Evolutionary conservation across 345 rosid genomes (phyloP), one percentile per base, ranked within the genome.

Genomic region (Melastoma malabathricum): DNA sequence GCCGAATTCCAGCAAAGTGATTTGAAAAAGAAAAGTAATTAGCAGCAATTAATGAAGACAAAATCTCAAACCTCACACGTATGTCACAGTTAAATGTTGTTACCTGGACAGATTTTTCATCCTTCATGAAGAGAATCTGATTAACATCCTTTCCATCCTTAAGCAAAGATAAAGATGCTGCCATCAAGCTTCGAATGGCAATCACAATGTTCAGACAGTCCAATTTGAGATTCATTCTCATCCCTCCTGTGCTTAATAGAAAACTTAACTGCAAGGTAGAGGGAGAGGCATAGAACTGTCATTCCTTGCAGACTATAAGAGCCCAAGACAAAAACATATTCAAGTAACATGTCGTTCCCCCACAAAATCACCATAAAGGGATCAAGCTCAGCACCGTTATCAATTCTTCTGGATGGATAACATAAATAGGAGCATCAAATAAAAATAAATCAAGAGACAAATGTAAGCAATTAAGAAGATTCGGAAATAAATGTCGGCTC

Each of bases 61-160:
- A 27, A 27, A 27, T 27, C 31, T 27, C 31, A 3, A 27, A 5
- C 19, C 23, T 46, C 29, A 38, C 2, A 22, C n/a, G n/a, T n/a
- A n/a, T n/a, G n/a, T 47, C 13, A 29, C 45, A 22, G 15, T 17
- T 17, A 1, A 46, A 19, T n/a, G 23, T 38, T 16, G 52, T 13
- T 72, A 89, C 98, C 89, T 64, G 74, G 56, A 71, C 77, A 74
- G 67, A 51, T 61, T 72, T 82, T 60, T 63, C 64, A 65, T 63
- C 73, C 51, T 45, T 75, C 52, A 58, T 58, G 56, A 57, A 54
- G 19, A 41, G 43, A 65, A 52, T 62, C 50, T 58, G 59, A 60
- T 44, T 41, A 31, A 57, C 65, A n/a, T 55, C 51, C 60, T 59
- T 55, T 60, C 58, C 69, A 50, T 27, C 18, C 39, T 48, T 31